Evolutionary conservation across 164 flowering plant species (phyloP), one percentile per base, ranked within the genome.

Genomic region (Annona cherimola): DNA sequence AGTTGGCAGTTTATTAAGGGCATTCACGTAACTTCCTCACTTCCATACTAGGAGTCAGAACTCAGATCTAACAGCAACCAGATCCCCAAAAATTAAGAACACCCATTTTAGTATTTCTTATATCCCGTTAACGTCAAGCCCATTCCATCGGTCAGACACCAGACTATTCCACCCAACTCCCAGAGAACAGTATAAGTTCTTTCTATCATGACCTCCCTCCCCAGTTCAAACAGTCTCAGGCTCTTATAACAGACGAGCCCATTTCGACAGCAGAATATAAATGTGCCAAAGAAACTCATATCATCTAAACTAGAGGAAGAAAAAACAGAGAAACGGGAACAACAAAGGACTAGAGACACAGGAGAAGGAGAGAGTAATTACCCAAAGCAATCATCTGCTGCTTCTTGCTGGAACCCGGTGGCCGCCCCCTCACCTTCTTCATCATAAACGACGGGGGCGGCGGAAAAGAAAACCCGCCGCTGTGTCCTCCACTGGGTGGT

Each of bases 341-440:
- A 54, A 26, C 45, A 65, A 8, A 42, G 18, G n/a, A 41, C 14
- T 18, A 12, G 39, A 5, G n/a, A 65, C 7, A 68, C 8, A 1
- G 42, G 59, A 19, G 8, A 64, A 26, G 68, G 19, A 55, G 71
- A 55, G 42, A 69, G 26, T 19, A 54, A n/a, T 69, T 85, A 92
- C 95, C 97, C 9, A 86, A 66, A 68, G 86, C 83, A 59, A 82
- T 86, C 78, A 85, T 68, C 63, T 83, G 86, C 59, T 81, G 88
- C 76, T 90, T 89, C 81, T 88, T 90, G 69, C 79, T 72, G 2
- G 98, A 87, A 61, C 98, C 98, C 6, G 81, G 91, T 4, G 98
- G 96, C 42, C 98, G 78, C 45, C 98, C 98, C 75, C 92, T 79
- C 4, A 80, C 78, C 72, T 87, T 90, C 86, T 86, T 90, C 45